Percentiles rank a stretch among this genome's conserved stretches.
These are phyloP conservation scores for Stephania yunnanensis DNA, from an alignment of 164 flowering plant genomes.

Conservation along the genomic window DNA sequence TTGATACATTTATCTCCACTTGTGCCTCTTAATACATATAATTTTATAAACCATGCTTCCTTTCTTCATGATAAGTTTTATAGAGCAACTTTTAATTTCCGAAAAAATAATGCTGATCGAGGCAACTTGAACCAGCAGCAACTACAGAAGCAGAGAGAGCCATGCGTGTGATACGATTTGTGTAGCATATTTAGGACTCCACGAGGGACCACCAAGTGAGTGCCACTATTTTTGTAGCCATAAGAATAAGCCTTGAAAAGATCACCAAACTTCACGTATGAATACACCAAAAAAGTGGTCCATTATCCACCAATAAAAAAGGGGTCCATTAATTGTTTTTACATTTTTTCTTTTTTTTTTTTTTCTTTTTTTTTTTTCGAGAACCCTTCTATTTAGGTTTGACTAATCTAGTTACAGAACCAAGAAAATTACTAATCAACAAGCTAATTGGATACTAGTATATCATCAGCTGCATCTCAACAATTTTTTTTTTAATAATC, in stretches of 20 bases:
- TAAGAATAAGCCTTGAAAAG: background rate
- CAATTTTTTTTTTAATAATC: too few relatives aligned
- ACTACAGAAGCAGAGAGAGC: background rate
- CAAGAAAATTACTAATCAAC: too few relatives aligned
- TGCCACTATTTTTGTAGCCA: background rate
- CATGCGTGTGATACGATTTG: background rate
- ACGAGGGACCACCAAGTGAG: conserved; percentile 4
- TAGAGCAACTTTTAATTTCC: background rate
- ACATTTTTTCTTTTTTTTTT: too few relatives aligned
- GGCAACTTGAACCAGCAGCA: conserved; percentile 3
- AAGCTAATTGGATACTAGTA: too few relatives aligned
- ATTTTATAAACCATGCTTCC: background rate
- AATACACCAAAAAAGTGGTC: background rate
- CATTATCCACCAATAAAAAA: too few relatives aligned
- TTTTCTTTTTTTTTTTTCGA: too few relatives aligned
- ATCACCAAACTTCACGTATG: background rate
- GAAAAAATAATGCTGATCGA: background rate
- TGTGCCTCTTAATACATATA: background rate
- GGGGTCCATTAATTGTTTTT: too few relatives aligned
- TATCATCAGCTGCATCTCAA: too few relatives aligned
- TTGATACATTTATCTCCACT: background rate
- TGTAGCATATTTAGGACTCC: conserved; percentile 4
- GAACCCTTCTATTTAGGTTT: too few relatives aligned
- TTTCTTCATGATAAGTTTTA: background rate
- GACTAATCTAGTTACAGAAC: too few relatives aligned